Evolutionary conservation across 805 yeast species (phyloP).

Genomic region (Cyberlindnera galapagoensis): DNA sequence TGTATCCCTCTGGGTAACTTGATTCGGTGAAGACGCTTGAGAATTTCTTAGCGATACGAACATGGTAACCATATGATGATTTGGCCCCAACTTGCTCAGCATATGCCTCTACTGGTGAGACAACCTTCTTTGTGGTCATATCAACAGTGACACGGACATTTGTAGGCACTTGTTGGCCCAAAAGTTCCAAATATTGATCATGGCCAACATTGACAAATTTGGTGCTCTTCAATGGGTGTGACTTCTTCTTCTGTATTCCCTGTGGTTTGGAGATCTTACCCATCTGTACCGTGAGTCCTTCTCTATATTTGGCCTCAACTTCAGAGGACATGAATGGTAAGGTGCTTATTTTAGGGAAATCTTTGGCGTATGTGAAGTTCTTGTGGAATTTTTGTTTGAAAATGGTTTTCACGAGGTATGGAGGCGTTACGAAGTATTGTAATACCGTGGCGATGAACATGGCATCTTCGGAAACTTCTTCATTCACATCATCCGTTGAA

Average conservation of each 20-base stretch:
- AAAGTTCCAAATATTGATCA: conserved; percentile 49
- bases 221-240: conserved; percentile 49
- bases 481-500: conserved; percentile 9
- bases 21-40: conserved; percentile 67
- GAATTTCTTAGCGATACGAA: conserved; percentile 58
- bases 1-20: conserved; percentile 59
- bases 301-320: conserved; percentile 41
- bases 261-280: conserved; percentile 27
- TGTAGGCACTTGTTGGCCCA: conserved; percentile 57
- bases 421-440: conserved; percentile 81
- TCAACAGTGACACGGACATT: conserved; percentile 82
- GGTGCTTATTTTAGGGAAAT: conserved; percentile 64
- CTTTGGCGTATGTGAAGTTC: conserved; percentile 56
- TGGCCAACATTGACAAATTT: conserved; percentile 75
- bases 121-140: conserved; percentile 50
- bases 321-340: conserved; percentile 62
- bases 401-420: conserved; percentile 61
- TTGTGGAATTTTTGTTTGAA: conserved; percentile 42
- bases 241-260: conserved; percentile 33
- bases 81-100: conserved; percentile 51
- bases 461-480: conserved; percentile 29
- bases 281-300: conserved; percentile 50
- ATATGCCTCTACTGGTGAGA: conserved; percentile 67
- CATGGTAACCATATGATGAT: conserved; percentile 65
- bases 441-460: conserved; percentile 60